Conservation (phyloP, 73 alveolate species). For the Uronychia setigera region DNA sequence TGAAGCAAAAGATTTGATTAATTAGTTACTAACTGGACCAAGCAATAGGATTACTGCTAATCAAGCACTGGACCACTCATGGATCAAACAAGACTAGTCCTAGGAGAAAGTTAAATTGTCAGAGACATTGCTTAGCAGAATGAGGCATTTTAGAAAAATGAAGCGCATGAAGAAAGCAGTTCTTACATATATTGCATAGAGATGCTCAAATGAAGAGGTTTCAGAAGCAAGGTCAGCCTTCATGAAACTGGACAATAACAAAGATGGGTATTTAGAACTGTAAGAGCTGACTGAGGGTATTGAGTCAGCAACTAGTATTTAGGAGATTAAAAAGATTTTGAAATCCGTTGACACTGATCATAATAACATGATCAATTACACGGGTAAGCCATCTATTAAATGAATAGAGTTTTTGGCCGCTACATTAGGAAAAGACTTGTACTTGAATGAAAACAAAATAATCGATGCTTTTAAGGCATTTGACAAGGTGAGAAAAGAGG, state of each 20-base stretch:
- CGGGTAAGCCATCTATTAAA: constrained; percentile 9
- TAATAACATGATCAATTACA: constrained; percentile 53
- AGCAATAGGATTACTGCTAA: constrained; percentile 72
- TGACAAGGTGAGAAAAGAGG: constrained; percentile 10
- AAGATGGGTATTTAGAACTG: constrained; percentile 49
- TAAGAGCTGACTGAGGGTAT: constrained; percentile 45
- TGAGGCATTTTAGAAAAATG: background rate
- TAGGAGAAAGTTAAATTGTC: background rate
- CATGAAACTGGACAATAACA: constrained; percentile 47
- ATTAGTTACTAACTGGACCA: constrained; percentile 66
- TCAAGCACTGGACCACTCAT: constrained; percentile 83
- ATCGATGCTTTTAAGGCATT: constrained; percentile 45
- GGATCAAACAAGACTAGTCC: constrained; percentile 61
- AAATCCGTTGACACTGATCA: constrained; percentile 53
- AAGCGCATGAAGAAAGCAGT: background rate
- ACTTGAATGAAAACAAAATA: constrained; percentile 36
- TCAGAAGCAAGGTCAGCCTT: constrained; percentile 31
- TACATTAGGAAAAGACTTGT: constrained; percentile 30
- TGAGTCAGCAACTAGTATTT: constrained; percentile 4
- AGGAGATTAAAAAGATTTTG: constrained; percentile 30
- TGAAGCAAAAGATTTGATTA: constrained; percentile 46
- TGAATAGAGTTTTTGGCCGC: constrained; percentile 61
- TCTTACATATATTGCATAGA: background rate
- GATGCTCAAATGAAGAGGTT: constrained; percentile 41
- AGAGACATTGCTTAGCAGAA: background rate